Evolutionary conservation across 768 basidiomycete species (phyloP).

Genomic region (Suillus hirtellus): DNA sequence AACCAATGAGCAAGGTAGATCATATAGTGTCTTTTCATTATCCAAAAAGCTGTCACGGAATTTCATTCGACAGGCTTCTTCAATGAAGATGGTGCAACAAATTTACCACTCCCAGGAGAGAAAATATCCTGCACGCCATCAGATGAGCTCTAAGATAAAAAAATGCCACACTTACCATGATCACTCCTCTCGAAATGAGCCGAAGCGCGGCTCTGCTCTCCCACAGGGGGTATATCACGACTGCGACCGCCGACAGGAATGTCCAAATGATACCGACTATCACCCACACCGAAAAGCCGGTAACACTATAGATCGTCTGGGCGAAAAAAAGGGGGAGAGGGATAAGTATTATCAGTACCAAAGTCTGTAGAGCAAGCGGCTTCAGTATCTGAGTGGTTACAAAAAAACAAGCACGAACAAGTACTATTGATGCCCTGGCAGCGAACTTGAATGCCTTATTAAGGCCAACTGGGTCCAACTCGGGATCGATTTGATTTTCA

Average conservation of each 20-base stretch:
- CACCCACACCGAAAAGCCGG: conserved; percentile 79
- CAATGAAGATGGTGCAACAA: conserved; percentile 19
- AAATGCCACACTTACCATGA: conserved; percentile 49
- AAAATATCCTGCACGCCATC: conserved; percentile 38
- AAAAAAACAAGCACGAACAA: conserved; percentile 45
- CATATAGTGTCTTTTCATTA: neutral
- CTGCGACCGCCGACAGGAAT: conserved; percentile 71
- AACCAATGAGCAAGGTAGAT: neutral
- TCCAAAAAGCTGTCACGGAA: neutral
- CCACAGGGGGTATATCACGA: conserved; percentile 84
- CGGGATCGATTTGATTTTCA: conserved; percentile 43
- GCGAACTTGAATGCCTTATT: conserved; percentile 82
- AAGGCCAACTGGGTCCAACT: conserved; percentile 65
- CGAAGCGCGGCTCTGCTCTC: conserved; percentile 73
- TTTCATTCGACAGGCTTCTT: conserved; percentile 1
- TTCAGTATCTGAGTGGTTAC: neutral
- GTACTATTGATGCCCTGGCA: conserved; percentile 63
- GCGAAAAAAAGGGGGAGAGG: conserved; percentile 89
- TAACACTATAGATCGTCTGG: conserved; percentile 62
- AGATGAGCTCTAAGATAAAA: neutral
- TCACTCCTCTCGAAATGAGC: conserved; percentile 58
- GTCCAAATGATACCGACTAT: conserved; percentile 81
- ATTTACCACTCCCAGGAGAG: conserved; percentile 44
- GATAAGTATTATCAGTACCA: conserved; percentile 70
- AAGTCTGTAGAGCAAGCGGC: conserved; percentile 37